phyloP scores from a whole-genome alignment of 2,329 filamentous ascomycete species.

The Allantophomopsis lycopodina region DNA sequence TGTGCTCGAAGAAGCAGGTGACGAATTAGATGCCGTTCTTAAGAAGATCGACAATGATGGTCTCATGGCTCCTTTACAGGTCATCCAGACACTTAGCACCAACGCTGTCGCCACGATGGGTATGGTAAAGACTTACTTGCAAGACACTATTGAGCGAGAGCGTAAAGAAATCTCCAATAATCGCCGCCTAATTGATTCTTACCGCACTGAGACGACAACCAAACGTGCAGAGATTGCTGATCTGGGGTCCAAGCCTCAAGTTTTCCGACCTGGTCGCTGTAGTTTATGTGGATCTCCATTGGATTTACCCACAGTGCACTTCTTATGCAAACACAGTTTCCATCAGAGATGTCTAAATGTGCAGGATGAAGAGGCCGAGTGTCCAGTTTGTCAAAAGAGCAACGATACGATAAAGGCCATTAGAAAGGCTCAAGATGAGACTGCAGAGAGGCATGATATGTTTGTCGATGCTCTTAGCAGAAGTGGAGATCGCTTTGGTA shows the following conservation, averaged over 20 bases:
- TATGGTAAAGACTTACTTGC: conserved; percentile 87
- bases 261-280: conserved; percentile 86
- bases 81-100: conserved; percentile 77
- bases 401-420: conserved; percentile 87
- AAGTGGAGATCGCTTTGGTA: conserved; percentile 76
- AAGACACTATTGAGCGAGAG: conserved; percentile 79
- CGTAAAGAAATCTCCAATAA: conserved; percentile 73
- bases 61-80: conserved; percentile 89
- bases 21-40: conserved; percentile 70
- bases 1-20: conserved; percentile 74
- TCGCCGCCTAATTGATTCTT: conserved; percentile 66
- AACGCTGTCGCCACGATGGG: conserved; percentile 90
- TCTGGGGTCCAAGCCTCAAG: conserved; percentile 64
- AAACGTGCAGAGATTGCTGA: conserved; percentile 70
- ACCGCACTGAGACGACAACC: conserved; percentile 68
- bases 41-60: conserved; percentile 80
- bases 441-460: conserved; percentile 74
- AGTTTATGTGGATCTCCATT: conserved; percentile 65
- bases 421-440: conserved; percentile 73
- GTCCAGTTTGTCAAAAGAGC: conserved; percentile 69
- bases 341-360: conserved; percentile 78
- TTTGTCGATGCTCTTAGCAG: conserved; percentile 70
- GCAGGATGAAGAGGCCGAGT: conserved; percentile 42
- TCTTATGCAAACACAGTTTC: conserved; percentile 94
- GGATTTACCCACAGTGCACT: conserved; percentile 85